Evolutionary conservation across 768 basidiomycete species (phyloP).

Genomic region (Psilocybe azurescens): DNA sequence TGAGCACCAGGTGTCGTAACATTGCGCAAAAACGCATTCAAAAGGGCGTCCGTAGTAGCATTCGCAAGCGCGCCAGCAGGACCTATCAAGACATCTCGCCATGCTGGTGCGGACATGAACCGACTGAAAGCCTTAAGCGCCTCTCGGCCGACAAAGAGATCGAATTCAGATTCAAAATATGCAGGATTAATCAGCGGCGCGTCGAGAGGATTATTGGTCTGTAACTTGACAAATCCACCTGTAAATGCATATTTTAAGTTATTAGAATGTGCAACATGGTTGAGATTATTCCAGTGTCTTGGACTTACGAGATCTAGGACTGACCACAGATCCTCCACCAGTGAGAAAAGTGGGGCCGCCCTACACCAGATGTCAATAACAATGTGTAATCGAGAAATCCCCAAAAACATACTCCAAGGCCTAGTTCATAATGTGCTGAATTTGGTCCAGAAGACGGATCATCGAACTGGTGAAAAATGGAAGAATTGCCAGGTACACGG

Average conservation of each 20-base stretch:
- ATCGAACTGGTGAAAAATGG: conserved; percentile 31
- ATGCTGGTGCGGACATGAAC: conserved; percentile 30
- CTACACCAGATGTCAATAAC: background rate
- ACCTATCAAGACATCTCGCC: conserved; percentile 29
- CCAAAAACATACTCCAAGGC: conserved; percentile 32
- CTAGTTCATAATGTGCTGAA: conserved; percentile 38
- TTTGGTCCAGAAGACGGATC: conserved; percentile 42
- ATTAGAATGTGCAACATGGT: background rate
- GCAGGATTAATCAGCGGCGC: conserved; percentile 52
- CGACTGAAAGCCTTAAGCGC: conserved; percentile 22
- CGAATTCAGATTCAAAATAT: conserved; percentile 37
- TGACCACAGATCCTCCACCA: conserved; percentile 13
- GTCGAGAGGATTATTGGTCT: conserved; percentile 45
- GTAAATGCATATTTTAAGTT: background rate
- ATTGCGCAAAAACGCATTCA: conserved; percentile 26
- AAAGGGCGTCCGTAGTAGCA: conserved; percentile 27
- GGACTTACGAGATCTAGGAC: conserved; percentile 14
- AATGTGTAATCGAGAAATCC: background rate
- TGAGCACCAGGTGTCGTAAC: conserved; percentile 27
- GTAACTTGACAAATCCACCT: conserved; percentile 34
- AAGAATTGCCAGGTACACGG: conserved; percentile 31
- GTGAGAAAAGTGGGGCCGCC: conserved; percentile 10
- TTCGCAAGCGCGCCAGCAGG: conserved; percentile 20
- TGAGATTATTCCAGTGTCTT: background rate
- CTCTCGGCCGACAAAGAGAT: conserved; percentile 29